Conservation (phyloP, 352 stramenopile genomes). For the Blastocystis sp. region DNA sequence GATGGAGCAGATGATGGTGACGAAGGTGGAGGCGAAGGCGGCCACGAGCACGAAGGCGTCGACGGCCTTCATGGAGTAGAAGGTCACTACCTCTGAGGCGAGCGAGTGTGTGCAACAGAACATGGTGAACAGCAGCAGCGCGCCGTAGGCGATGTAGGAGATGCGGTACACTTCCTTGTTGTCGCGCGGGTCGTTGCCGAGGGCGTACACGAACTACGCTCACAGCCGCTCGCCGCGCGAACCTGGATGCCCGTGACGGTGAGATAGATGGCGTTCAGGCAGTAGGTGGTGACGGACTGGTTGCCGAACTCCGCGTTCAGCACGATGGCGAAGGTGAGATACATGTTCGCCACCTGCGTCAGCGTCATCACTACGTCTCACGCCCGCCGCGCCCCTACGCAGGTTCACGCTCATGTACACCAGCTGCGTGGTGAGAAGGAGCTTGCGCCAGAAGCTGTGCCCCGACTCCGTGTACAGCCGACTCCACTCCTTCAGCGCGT, state of each 20-base stretch:
- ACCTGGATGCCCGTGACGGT: constrained; percentile 62
- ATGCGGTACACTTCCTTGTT: constrained; percentile 64
- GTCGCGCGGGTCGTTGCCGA: constrained; percentile 65
- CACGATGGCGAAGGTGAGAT: constrained; percentile 67
- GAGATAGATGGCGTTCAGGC: constrained; percentile 62
- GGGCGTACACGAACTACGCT: constrained; percentile 62
- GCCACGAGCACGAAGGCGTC: constrained; percentile 60
- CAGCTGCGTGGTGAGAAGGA: constrained; percentile 71
- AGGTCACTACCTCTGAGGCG: constrained; percentile 55
- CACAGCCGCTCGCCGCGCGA: background rate
- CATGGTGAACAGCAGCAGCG: constrained; percentile 63
- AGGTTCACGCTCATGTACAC: constrained; percentile 72
- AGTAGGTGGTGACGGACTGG: constrained; percentile 45
- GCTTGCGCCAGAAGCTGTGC: constrained; percentile 71
- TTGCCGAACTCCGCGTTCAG: constrained; percentile 63
- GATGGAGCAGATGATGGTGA: constrained; percentile 65
- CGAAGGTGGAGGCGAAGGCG: constrained; percentile 63
- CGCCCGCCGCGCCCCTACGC: background rate
- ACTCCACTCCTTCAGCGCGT: constrained; percentile 76
- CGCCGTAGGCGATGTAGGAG: constrained; percentile 66
- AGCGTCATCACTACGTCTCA: constrained; percentile 65
- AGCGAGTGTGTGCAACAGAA: constrained; percentile 9
- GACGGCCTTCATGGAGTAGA: constrained; percentile 51
- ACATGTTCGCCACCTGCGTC: constrained; percentile 66
- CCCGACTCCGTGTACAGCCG: constrained; percentile 74